Evolutionary conservation across 148 eudicot genomes (phyloP).

Genomic region (Vaccinium vitisidaea): DNA sequence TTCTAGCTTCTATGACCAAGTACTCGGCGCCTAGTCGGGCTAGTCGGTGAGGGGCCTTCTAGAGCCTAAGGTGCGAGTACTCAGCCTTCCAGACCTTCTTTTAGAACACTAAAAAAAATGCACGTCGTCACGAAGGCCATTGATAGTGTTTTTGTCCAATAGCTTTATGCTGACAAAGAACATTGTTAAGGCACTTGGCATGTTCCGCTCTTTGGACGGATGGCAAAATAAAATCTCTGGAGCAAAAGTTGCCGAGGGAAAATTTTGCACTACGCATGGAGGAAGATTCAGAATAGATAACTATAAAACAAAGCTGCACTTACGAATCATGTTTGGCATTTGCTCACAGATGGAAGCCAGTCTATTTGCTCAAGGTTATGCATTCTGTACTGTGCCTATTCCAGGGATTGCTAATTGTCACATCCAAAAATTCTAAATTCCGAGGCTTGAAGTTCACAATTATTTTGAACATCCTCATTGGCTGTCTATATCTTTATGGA

Average conservation of each 20-base stretch:
- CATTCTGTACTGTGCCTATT: not conserved
- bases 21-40: no score
- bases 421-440: not conserved
- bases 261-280: not conserved
- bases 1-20: no score
- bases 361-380: not conserved
- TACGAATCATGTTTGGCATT: not conserved
- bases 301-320: not conserved
- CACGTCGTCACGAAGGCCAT: not conserved
- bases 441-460: not conserved
- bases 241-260: not conserved
- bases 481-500: not conserved
- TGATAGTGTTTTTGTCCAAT: not conserved
- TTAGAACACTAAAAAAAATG: no score
- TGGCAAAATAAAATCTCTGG: not conserved
- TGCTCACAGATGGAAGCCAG: no score
- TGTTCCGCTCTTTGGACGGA: not conserved
- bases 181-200: not conserved
- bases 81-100: no score
- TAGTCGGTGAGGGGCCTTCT: no score
- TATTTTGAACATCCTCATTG: not conserved
- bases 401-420: not conserved
- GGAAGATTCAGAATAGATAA: not conserved
- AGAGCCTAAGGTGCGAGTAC: no score
- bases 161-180: not conserved